A percentile compares a stretch with the other conserved stretches of the same genome.
phyloP scores from a whole-genome alignment of 83 land plant genomes.

The Picea mariana region DNA sequence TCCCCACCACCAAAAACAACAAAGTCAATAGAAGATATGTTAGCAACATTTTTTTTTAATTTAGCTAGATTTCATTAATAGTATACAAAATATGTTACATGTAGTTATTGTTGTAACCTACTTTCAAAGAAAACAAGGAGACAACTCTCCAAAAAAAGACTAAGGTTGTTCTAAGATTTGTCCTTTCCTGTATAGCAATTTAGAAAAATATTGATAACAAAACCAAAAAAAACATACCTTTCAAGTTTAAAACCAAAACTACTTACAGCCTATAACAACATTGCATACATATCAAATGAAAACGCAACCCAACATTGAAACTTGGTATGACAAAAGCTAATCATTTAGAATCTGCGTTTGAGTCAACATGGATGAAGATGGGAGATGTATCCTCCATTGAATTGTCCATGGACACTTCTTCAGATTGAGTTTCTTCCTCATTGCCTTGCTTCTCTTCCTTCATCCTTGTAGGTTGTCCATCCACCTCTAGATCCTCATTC shows the following conservation, averaged over 20 bases:
- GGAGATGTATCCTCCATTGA: too few species aligned
- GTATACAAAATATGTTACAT: neutral
- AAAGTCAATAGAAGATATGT: neutral
- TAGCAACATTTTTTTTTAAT: neutral
- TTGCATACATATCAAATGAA: too few species aligned
- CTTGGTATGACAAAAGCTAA: too few species aligned
- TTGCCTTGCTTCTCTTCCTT: neutral
- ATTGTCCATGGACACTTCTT: neutral
- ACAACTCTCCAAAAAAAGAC: too few species aligned
- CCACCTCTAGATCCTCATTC: too few species aligned
- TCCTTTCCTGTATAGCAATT: neutral
- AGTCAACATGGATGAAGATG: too few species aligned
- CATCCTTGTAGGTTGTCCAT: too few species aligned
- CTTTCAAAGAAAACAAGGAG: neutral
- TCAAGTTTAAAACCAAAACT: too few species aligned
- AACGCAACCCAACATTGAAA: too few species aligned
- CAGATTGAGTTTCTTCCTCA: neutral
- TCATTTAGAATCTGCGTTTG: too few species aligned
- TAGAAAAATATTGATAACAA: neutral
- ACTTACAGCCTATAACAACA: too few species aligned
- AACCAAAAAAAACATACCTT: too few species aligned
- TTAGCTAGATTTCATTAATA: neutral
- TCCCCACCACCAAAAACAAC: neutral
- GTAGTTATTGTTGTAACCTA: neutral
- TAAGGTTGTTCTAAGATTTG: neutral